Conservation (phyloP, 2,329 filamentous ascomycete species). For the Escovopsis sp. region DNA sequence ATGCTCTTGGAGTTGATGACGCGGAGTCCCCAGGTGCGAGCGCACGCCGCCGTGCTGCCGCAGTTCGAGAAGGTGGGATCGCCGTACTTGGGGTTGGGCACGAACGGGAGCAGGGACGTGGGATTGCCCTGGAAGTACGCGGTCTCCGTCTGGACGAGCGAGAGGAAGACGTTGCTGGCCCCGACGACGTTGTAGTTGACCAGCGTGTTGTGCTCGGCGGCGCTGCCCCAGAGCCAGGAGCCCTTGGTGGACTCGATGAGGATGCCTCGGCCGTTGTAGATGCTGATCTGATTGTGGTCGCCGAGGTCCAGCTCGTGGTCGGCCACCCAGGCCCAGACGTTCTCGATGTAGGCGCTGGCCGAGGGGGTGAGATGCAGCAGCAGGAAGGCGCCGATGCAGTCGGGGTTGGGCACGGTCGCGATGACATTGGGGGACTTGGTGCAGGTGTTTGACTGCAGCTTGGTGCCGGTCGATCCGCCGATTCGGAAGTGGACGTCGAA, state of each 20-base stretch:
- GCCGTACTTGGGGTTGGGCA: constrained; percentile 37
- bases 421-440: constrained; percentile 55
- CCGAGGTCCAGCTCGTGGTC: constrained; percentile 74
- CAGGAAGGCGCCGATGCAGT: constrained; percentile 63
- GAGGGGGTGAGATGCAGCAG: constrained; percentile 49
- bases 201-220: constrained; percentile 49
- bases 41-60: constrained; percentile 33
- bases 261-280: constrained; percentile 80
- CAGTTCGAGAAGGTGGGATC: constrained; percentile 59
- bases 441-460: constrained; percentile 68
- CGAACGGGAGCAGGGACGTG: constrained; percentile 51
- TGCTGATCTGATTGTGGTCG: constrained; percentile 64
- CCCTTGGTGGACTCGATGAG: constrained; percentile 60
- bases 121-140: constrained; percentile 81
- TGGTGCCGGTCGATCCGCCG: constrained; percentile 71
- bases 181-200: constrained; percentile 79
- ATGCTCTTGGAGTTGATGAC: constrained; percentile 52
- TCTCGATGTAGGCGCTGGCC: constrained; percentile 67
- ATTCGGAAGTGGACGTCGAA: constrained; percentile 97
- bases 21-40: constrained; percentile 65
- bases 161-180: constrained; percentile 69
- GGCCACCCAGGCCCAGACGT: constrained; percentile 80
- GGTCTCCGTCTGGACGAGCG: constrained; percentile 77
- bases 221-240: constrained; percentile 69
- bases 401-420: constrained; percentile 40